Conservation (phyloP, 2,329 filamentous ascomycete genomes). For the Rutstroemia sp. region DNA sequence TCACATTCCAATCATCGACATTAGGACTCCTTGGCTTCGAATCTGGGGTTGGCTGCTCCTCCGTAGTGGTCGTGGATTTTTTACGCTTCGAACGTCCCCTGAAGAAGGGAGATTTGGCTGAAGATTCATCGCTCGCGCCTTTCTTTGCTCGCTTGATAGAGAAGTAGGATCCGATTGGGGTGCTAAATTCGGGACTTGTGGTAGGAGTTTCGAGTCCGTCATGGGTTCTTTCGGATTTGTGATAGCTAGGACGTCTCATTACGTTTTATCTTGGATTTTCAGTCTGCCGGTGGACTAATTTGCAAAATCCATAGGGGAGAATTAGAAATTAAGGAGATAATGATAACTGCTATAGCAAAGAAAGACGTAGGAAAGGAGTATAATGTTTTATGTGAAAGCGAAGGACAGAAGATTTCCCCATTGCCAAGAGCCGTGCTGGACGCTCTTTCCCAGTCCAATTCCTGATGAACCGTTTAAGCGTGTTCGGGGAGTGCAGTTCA, state of each 20-base stretch:
- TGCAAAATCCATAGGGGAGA: not conserved
- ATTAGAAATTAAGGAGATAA: not conserved
- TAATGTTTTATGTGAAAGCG: no score
- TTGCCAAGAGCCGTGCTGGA: no score
- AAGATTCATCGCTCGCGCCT: not conserved
- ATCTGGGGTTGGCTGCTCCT: not conserved
- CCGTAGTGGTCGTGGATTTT: not conserved
- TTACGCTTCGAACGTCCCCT: not conserved
- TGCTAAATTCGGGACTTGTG: not conserved
- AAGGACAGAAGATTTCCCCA: no score
- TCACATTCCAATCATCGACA: slow-evolving; percentile 7
- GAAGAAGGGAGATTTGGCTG: not conserved
- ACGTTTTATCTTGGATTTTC: not conserved
- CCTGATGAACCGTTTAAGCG: no score
- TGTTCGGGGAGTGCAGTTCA: no score
- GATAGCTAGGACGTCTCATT: not conserved
- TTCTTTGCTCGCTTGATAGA: not conserved
- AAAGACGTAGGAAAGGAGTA: no score
- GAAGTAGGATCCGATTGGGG: not conserved
- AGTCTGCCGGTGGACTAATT: not conserved
- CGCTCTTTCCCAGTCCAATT: no score
- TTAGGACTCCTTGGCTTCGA: not conserved
- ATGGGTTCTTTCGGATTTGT: not conserved
- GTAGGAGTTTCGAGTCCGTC: not conserved
- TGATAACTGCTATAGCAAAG: not conserved